phyloP scores from a whole-genome alignment of 306 rosid genomes.

The Pyrus communis region DNA sequence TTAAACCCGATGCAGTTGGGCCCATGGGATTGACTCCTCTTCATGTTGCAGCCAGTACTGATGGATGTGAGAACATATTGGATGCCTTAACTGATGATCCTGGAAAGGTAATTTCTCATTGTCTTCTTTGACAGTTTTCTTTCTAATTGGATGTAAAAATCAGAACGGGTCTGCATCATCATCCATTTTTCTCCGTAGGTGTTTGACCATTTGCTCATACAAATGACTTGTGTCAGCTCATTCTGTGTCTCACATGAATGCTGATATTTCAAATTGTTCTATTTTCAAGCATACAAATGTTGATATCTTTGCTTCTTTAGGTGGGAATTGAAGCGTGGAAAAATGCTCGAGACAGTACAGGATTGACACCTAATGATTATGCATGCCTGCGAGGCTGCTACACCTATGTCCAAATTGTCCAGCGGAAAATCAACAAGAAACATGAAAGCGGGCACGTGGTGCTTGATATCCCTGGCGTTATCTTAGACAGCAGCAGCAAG shows the following conservation, averaged over 20 bases:
- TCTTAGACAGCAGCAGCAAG: slow-evolving; percentile 31
- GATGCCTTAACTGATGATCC: slow-evolving; percentile 85
- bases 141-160: neutral
- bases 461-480: slow-evolving; percentile 48
- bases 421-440: slow-evolving; percentile 42
- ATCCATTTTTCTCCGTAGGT: neutral
- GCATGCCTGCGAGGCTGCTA: slow-evolving; percentile 48
- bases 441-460: slow-evolving; percentile 46
- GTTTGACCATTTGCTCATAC: neutral
- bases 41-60: slow-evolving; percentile 68
- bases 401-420: slow-evolving; percentile 64
- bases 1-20: slow-evolving; percentile 58
- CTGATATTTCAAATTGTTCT: neutral
- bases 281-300: neutral
- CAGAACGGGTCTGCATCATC: neutral
- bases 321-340: slow-evolving; percentile 90
- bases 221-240: neutral
- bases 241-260: neutral
- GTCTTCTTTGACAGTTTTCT: neutral
- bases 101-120: slow-evolving; percentile 48
- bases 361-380: slow-evolving; percentile 66
- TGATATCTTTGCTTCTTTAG: slow-evolving; percentile 29
- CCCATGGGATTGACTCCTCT: slow-evolving; percentile 81
- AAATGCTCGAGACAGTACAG: slow-evolving; percentile 50
- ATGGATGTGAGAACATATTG: slow-evolving; percentile 56